Base-by-base conservation (phyloP, 257 asterid species). In the Penstemon barbatus region DNA sequence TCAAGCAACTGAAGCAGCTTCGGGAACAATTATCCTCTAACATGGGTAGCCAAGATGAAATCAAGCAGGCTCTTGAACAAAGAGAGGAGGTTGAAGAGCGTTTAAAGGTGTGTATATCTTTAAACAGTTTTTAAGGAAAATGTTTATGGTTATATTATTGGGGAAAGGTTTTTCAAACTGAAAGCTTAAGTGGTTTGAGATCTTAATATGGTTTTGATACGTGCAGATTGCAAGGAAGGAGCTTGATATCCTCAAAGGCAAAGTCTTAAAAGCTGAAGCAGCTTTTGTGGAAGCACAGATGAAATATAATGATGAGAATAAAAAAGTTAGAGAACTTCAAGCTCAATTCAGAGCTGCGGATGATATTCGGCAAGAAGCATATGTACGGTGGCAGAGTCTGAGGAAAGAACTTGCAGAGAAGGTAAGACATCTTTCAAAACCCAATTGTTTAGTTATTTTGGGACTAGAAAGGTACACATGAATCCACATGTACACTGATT, bases 1-100 rank as follows among this genome's bases (percentile, higher is more conserved):
- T 94, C 79, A 94, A 91, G 81, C 96, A 84, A 76, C 79, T 93
- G 82, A 90, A 89, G 84, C 95, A 91, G 78, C 87, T 83, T 52
- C 92, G 97, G 2, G 96, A 84, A 59, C 96, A 94, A 65, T 71
- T 94, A 61, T 88, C 97, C 19, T 89, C 89, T 54, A 91, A 81
- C 77, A 83, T 86, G 74, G 96, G 99, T 42, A 87, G 84, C 82
- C 86, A 81, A 71, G 96, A 81, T 73, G 97, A 94, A 80, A 82
- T 94, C 72, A 90, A 86, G 79, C 86, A 90, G 84, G 97, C 92
- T 70, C 82, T 91, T 75, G 92, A 87, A 66, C 82, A 94, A 73
- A 83, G 83, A 73, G 93, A 67, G 60, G 89, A 86, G 84, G 78
- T 66, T 74, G 97, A 94, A 78, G 90, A 68, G 58, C 91, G 83